A percentile compares a stretch with the other conserved stretches of the same genome.
These are phyloP conservation scores for Amanita phalloides DNA, from an alignment of 768 basidiomycete species.

Conservation along the genomic window DNA sequence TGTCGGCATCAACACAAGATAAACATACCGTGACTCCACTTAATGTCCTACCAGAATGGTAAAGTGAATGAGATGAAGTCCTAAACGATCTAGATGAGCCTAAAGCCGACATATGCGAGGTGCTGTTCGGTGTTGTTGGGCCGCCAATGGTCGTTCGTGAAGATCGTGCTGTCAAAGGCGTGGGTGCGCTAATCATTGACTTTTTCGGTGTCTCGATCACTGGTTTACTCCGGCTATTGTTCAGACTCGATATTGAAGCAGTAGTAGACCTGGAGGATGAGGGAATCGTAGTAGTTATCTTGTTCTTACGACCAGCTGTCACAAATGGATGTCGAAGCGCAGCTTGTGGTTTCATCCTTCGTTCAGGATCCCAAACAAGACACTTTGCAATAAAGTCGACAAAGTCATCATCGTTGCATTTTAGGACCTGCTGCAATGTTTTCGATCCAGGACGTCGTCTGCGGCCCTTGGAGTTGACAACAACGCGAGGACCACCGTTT, in stretches of 20 bases:
- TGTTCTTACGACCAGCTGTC: constrained; percentile 48
- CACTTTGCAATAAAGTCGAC: constrained; percentile 96
- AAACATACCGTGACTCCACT: constrained; percentile 56
- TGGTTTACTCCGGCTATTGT: constrained; percentile 37
- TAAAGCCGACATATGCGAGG: constrained; percentile 42
- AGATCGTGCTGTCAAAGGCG: constrained; percentile 73
- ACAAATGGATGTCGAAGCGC: constrained; percentile 91
- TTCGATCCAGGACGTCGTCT: constrained; percentile 88
- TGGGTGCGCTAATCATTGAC: constrained; percentile 81
- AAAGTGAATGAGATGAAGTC: constrained; percentile 61
- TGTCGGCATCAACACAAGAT: not conserved
- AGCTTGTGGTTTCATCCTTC: constrained; percentile 86
- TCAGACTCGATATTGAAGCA: constrained; percentile 45
- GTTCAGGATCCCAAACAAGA: constrained; percentile 96
- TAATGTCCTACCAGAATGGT: constrained; percentile 67
- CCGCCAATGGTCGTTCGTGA: constrained; percentile 44
- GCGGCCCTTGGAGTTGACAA: constrained; percentile 94
- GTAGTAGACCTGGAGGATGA: constrained; percentile 41
- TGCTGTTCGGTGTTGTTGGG: constrained; percentile 48
- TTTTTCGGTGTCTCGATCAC: constrained; percentile 73
- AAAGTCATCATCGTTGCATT: constrained; percentile 90
- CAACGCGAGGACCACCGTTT: constrained; percentile 84
- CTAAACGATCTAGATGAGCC: constrained; percentile 58
- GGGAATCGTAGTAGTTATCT: constrained; percentile 29
- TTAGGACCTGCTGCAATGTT: constrained; percentile 78